phyloP scores from a whole-genome alignment of 2,329 filamentous ascomycete genomes.

The Coniochaeta ligniaria region DNA sequence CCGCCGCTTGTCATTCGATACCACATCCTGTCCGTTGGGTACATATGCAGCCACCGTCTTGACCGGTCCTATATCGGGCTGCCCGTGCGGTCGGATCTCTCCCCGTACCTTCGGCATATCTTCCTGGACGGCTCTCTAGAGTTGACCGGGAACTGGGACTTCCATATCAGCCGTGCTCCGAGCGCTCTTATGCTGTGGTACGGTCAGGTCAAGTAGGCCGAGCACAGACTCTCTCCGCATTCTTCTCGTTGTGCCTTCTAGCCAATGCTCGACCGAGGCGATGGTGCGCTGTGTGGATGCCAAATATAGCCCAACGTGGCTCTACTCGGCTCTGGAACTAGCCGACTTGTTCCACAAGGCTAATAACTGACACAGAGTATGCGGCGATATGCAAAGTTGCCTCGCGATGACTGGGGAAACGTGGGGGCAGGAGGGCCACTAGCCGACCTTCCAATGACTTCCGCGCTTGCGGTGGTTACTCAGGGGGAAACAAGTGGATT shows the following conservation, averaged over 20 bases:
- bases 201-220: background rate
- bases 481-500: background rate
- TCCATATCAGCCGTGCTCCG: background rate
- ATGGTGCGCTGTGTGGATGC: background rate
- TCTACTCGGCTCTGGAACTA: background rate
- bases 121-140: background rate
- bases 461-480: background rate
- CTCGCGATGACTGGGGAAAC: constrained; percentile 1
- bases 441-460: background rate
- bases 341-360: background rate
- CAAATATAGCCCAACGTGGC: background rate
- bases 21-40: background rate
- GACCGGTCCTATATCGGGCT: constrained; percentile 1
- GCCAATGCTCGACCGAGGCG: background rate
- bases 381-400: background rate
- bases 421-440: background rate
- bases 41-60: background rate
- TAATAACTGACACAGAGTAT: background rate
- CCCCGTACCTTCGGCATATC: background rate
- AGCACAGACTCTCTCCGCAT: background rate
- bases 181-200: background rate
- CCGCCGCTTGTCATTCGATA: background rate
- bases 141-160: background rate
- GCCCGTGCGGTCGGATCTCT: background rate
- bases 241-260: background rate